Base-by-base conservation (phyloP, 2,329 filamentous ascomycete species). In the Aspergillus fijiensis region DNA sequence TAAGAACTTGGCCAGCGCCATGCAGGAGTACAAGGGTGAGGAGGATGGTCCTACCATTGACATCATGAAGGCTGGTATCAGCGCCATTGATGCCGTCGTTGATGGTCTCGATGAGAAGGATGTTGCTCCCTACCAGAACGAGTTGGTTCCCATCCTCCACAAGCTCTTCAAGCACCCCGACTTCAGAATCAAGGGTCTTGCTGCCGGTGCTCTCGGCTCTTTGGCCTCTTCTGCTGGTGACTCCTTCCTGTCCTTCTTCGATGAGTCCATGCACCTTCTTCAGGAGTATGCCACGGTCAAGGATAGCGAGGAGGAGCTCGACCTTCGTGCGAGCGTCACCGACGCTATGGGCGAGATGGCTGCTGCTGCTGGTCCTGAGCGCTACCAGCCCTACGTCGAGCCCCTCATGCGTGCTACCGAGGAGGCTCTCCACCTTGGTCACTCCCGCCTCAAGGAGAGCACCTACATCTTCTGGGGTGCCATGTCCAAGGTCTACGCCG, bases 381-480 rank as follows among this genome's bases (percentile, higher is more conserved):
- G 89, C 51, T 98, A 98, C 83, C 88, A 96, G 80, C 91, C 90
- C 14, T 98, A 94, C 72, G 93, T 98, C 39, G 84, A 90, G 72
- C 91, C 92, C 48, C 83, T 98, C 60, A 96, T 99, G 90, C 85
- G 89, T 70, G 89, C 94, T 14, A 96, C 91, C 67, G 93, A 97
- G 78, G 93, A 97, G 77, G 93, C 90, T 58, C 84, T 98, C 2
- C 83, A 89, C 68, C 87, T 99, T 2, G 93, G 92, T 69, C 93
- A 97, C 79, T 90, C 93, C 48, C 87, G 93, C 59, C 87, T 98
- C 55, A 91, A 92, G 77, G 95, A 99, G 82, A 97, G 92, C 63
- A 96, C 92, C 74, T 99, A 96, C 80, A 96, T 98, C 63, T 84
- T 99, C 57, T 99, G 95, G 94, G 92, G 91, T 66, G 92, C 91